These are phyloP conservation scores for Entrophospora sp. DNA, from an alignment of 192 early-diverging fungal genomes.

Conservation along the genomic window DNA sequence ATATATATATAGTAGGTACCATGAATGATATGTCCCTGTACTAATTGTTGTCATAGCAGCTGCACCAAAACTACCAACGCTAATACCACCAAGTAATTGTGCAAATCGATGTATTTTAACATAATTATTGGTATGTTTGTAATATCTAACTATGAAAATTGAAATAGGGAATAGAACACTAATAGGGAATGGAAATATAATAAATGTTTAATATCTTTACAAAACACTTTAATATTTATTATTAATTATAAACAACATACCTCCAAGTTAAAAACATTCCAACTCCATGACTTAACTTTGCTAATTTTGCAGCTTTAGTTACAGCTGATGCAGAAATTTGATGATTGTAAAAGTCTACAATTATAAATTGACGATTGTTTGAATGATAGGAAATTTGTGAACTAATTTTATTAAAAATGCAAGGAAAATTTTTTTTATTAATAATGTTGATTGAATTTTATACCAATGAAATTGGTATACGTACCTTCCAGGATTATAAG, in stretches of 20 bases:
- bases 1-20: no score
- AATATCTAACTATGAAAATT: slow-evolving; percentile 14
- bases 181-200: neutral
- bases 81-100: slow-evolving; percentile 18
- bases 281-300: slow-evolving; percentile 2
- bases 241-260: neutral
- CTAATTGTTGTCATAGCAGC: slow-evolving; percentile 6
- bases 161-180: slow-evolving; percentile 13
- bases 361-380: neutral
- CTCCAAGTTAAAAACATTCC: slow-evolving; percentile 19
- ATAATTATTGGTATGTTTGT: slow-evolving; percentile 11
- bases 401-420: no score
- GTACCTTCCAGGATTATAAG: neutral
- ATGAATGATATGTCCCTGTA: neutral
- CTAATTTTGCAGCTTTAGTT: neutral
- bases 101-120: slow-evolving; percentile 15
- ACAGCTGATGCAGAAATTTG: neutral
- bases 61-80: neutral
- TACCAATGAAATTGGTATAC: no score
- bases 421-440: no score
- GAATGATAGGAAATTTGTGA: neutral
- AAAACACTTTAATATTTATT: neutral
- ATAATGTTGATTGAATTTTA: no score
- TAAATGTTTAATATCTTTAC: neutral
- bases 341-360: neutral